A percentile compares a stretch with the other conserved stretches of the same genome.
phyloP scores from a whole-genome alignment of 2,329 filamentous ascomycete species.

The Myriosclerotinia scirpicola region DNA sequence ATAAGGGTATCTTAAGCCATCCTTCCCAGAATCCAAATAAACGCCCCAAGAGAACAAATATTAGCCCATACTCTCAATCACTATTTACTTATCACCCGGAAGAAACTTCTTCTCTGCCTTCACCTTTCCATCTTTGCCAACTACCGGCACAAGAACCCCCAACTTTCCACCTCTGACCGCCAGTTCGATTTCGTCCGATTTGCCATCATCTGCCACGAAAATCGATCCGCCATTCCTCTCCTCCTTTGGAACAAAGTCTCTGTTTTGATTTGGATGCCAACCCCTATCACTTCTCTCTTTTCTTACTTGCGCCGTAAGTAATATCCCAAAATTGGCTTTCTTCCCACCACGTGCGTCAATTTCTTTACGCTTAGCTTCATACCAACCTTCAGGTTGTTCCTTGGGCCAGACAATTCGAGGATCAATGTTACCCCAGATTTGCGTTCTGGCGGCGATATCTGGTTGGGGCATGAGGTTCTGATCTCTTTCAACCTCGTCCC shows the following conservation, averaged over 20 bases:
- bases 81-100: background rate
- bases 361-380: slow-evolving; percentile 49
- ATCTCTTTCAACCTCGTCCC: slow-evolving; percentile 16
- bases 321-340: slow-evolving; percentile 51
- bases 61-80: background rate
- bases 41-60: background rate
- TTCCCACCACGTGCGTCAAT: slow-evolving; percentile 50
- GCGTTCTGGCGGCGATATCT: slow-evolving; percentile 31
- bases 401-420: slow-evolving; percentile 52
- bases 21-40: background rate
- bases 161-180: background rate
- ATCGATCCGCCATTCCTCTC: slow-evolving; percentile 9
- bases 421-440: slow-evolving; percentile 50
- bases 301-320: slow-evolving; percentile 28
- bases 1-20: slow-evolving; percentile 8
- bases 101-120: background rate
- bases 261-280: slow-evolving; percentile 33
- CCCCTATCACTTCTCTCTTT: slow-evolving; percentile 29
- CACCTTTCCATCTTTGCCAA: background rate
- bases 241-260: slow-evolving; percentile 15
- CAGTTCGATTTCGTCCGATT: background rate
- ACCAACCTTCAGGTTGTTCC: slow-evolving; percentile 48
- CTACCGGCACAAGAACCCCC: background rate
- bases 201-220: background rate
- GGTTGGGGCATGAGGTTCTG: slow-evolving; percentile 21